Conservation (phyloP, 208 protist species). For the Trypanosoma melophagium region DNA sequence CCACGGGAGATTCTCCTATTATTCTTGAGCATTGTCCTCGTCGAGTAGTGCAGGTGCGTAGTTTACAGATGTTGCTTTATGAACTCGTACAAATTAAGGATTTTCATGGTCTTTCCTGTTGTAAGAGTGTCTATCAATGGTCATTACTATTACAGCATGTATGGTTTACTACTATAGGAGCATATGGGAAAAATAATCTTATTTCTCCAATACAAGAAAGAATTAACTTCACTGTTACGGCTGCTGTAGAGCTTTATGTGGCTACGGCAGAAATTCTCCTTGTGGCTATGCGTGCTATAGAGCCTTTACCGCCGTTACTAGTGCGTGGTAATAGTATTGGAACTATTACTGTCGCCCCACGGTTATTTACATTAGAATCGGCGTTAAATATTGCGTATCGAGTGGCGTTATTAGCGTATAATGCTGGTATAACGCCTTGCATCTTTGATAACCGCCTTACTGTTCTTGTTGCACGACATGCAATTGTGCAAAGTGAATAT, state of each 20-base stretch:
- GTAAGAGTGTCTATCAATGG: not conserved
- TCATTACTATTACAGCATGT: constrained; percentile 4
- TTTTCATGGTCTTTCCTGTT: not conserved
- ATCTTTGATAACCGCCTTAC: not conserved
- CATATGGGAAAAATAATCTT: not conserved
- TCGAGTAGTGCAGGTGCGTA: no score
- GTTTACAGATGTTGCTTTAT: no score
- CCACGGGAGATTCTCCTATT: no score
- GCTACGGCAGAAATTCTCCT: constrained; percentile 16
- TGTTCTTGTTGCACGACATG: constrained; percentile 1
- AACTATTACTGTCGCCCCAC: constrained; percentile 10
- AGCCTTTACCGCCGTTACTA: constrained; percentile 20
- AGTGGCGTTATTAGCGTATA: constrained; percentile 14
- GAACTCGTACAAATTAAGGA: no score
- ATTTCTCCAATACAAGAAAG: not conserved
- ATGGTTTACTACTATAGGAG: constrained; percentile 1
- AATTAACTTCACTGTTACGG: not conserved
- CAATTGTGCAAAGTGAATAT: constrained; percentile 9
- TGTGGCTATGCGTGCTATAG: constrained; percentile 18
- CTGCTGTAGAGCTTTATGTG: constrained; percentile 22
- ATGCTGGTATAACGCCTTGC: constrained; percentile 1
- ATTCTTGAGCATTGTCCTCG: no score
- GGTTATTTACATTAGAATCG: constrained; percentile 16
- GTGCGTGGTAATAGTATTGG: constrained; percentile 10
- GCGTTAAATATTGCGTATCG: constrained; percentile 13